These are phyloP conservation scores for Paecilomyces sp. DNA, from an alignment of 2,329 filamentous ascomycete species.

Conservation along the genomic window DNA sequence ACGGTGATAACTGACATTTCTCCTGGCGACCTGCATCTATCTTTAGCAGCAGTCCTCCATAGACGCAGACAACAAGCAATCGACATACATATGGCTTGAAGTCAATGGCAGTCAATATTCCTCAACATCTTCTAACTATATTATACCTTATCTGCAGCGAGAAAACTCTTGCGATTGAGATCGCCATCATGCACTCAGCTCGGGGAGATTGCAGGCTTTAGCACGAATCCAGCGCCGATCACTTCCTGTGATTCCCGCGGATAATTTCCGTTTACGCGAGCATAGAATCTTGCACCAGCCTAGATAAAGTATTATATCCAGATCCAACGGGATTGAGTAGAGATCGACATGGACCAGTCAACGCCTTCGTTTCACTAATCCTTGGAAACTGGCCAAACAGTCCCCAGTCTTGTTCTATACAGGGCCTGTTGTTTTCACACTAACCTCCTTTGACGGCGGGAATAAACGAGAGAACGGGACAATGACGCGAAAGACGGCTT, in stretches of 20 bases:
- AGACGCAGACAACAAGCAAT: neutral
- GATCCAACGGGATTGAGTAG: neutral
- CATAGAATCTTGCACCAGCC: neutral
- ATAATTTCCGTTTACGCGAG: neutral
- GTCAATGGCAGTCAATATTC: neutral
- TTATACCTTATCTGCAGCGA: neutral
- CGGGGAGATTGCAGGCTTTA: neutral
- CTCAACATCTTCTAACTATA: neutral
- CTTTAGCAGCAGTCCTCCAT: neutral
- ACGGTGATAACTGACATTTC: too few relatives aligned
- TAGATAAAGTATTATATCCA: neutral
- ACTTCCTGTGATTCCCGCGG: neutral
- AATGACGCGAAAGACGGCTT: neutral
- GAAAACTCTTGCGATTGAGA: neutral
- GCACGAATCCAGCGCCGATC: neutral
- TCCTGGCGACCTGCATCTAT: neutral
- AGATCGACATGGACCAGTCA: neutral
- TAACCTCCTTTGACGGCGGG: neutral
- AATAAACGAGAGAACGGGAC: neutral
- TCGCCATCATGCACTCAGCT: neutral
- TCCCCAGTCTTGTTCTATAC: neutral
- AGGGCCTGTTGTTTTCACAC: neutral
- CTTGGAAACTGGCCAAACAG: neutral
- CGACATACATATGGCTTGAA: neutral
- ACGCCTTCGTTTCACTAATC: neutral